These are phyloP conservation scores for Cicer judaicum DNA, from an alignment of 306 rosid genomes.

Conservation along the genomic window DNA sequence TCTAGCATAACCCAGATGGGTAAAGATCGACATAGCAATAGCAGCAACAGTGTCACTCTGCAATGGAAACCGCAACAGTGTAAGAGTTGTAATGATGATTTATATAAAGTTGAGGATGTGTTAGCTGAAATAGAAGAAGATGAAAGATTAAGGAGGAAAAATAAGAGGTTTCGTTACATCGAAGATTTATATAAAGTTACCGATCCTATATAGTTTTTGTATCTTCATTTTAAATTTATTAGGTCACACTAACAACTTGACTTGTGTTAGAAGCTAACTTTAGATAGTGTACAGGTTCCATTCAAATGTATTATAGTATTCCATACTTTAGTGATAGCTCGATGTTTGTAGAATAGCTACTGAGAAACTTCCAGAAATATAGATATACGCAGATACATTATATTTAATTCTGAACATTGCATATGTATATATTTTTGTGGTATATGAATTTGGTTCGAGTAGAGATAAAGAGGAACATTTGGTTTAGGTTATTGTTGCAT, in stretches of 20 bases:
- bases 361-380: conserved; percentile 5
- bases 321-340: not conserved
- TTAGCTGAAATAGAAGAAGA: conserved; percentile 44
- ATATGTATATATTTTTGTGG: not conserved
- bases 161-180: conserved; percentile 37
- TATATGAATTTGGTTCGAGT: not conserved
- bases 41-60: conserved; percentile 39
- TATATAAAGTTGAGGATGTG: not conserved
- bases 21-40: conserved; percentile 30
- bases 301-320: not conserved
- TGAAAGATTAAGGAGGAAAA: conserved; percentile 23
- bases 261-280: conserved; percentile 30
- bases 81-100: not conserved
- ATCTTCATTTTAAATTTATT: not conserved
- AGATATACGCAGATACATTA: not conserved
- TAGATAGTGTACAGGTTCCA: not conserved
- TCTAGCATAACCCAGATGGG: not conserved
- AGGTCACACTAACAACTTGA: not conserved
- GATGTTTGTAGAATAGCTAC: not conserved
- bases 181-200: conserved; percentile 36
- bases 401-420: not conserved
- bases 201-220: not conserved
- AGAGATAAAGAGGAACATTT: not conserved
- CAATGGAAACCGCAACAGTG: conserved; percentile 10
- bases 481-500: not conserved